A percentile compares a stretch with the other conserved stretches of the same genome.
phyloP scores from a whole-genome alignment of 2,329 filamentous ascomycete species.

The Pseudogymnoascus sp. region DNA sequence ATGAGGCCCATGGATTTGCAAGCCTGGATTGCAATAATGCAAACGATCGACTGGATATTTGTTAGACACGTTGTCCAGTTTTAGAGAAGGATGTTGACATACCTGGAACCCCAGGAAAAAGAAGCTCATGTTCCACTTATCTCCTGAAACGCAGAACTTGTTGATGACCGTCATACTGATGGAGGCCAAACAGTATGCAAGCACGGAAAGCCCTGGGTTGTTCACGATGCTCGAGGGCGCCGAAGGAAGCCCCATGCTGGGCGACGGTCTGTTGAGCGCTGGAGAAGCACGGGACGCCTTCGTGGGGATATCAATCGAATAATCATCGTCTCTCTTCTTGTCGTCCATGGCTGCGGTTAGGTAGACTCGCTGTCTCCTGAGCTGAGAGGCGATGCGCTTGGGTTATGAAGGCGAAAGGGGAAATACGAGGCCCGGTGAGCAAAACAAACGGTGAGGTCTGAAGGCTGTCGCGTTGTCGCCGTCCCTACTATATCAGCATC shows the following conservation, averaged over 20 bases:
- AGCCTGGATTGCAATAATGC: slow-evolving; percentile 72
- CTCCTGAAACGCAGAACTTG: slow-evolving; percentile 92
- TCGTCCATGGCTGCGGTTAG: slow-evolving; percentile 58
- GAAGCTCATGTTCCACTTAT: slow-evolving; percentile 91
- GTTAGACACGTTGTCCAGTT: slow-evolving; percentile 8
- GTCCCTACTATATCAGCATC: background rate
- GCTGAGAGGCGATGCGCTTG: background rate
- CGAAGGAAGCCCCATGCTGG: slow-evolving; percentile 34
- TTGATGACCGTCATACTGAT: slow-evolving; percentile 99
- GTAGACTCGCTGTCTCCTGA: slow-evolving; percentile 4
- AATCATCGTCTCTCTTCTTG: slow-evolving; percentile 80
- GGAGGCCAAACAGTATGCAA: slow-evolving; percentile 90
- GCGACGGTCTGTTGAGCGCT: slow-evolving; percentile 21
- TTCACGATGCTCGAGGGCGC: slow-evolving; percentile 47
- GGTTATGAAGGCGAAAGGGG: background rate
- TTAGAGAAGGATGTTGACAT: slow-evolving; percentile 30
- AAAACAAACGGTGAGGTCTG: slow-evolving; percentile 6
- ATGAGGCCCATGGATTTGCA: slow-evolving; percentile 80
- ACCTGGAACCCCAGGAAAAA: slow-evolving; percentile 91
- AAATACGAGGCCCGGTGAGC: slow-evolving; percentile 3
- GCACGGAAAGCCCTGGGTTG: slow-evolving; percentile 70
- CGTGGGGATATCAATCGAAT: slow-evolving; percentile 56
- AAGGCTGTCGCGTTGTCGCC: background rate
- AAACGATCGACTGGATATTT: slow-evolving; percentile 67
- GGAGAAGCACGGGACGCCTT: slow-evolving; percentile 45